A percentile compares a stretch with the other conserved stretches of the same genome.
Conservation (phyloP, 352 stramenopile genomes). For the Pythium inflatum region DNA sequence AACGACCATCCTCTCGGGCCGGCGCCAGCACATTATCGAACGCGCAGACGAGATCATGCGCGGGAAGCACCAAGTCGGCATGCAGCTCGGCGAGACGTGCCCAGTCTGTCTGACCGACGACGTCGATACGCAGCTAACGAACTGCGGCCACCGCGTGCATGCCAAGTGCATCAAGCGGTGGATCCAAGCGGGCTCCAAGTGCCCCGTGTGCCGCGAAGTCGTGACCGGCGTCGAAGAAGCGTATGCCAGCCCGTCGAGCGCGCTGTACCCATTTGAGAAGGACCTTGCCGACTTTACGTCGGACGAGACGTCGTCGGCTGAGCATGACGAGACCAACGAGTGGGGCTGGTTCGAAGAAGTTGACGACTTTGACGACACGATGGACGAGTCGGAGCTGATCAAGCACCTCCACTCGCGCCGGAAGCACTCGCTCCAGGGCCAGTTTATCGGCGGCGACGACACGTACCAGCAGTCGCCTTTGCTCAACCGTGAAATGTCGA, state of each 20-base stretch:
- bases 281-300: constrained; percentile 51
- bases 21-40: constrained; percentile 50
- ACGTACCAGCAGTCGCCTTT: constrained; percentile 35
- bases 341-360: constrained; percentile 89
- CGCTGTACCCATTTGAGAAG: constrained; percentile 49
- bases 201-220: constrained; percentile 66
- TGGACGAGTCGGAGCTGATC: constrained; percentile 43
- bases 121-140: constrained; percentile 69
- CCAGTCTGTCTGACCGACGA: constrained; percentile 75
- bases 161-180: constrained; percentile 81
- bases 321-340: constrained; percentile 56
- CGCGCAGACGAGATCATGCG: constrained; percentile 66
- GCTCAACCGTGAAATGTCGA: constrained; percentile 64
- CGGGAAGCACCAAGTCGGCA: constrained; percentile 64
- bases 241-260: constrained; percentile 45
- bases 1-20: constrained; percentile 15
- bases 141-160: constrained; percentile 70
- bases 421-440: constrained; percentile 32
- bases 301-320: constrained; percentile 46
- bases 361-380: constrained; percentile 60
- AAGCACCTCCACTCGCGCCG: constrained; percentile 40
- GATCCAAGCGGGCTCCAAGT: constrained; percentile 69
- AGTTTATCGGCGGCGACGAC: constrained; percentile 19
- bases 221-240: constrained; percentile 60
- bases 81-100: constrained; percentile 67